Conservation (phyloP, 345 rosid species). For the Linum tenue region DNA sequence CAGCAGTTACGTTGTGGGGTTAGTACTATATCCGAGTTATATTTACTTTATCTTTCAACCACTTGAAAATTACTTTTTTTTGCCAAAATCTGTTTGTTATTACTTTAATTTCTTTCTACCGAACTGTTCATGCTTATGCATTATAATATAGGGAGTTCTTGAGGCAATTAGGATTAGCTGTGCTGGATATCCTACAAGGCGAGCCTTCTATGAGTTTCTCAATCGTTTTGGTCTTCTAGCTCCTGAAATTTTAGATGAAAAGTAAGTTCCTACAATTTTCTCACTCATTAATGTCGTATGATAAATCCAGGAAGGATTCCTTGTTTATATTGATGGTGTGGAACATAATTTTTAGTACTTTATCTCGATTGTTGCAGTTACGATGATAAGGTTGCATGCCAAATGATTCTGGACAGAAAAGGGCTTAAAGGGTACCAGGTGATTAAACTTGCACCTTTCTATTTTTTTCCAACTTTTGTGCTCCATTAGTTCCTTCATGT, state of each 20-base stretch:
- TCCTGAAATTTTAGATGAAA: constrained; percentile 32
- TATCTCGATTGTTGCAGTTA: constrained; percentile 13
- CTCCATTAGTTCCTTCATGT: neutral
- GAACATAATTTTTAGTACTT: neutral
- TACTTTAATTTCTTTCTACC: neutral
- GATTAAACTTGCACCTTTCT: neutral
- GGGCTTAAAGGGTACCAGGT: constrained; percentile 12
- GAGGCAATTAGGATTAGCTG: constrained; percentile 11
- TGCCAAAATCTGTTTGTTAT: neutral
- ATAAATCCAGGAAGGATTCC: neutral
- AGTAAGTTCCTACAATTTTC: constrained; percentile 31
- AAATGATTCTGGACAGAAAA: constrained; percentile 8
- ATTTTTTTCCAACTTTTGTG: neutral
- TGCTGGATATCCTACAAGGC: constrained; percentile 11
- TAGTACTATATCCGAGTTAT: neutral
- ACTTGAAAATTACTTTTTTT: neutral
- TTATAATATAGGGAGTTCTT: constrained; percentile 8
- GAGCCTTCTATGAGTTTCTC: constrained; percentile 8
- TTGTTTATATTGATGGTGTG: constrained; percentile 4
- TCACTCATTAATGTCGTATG: neutral
- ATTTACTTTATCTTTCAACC: neutral
- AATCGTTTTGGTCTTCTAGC: constrained; percentile 10
- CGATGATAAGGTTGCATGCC: constrained; percentile 8
- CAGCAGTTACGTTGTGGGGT: constrained; percentile 10
- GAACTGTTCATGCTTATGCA: neutral